Evolutionary conservation across 139 green algal species (phyloP).

Genomic region (Micromonas commoda): DNA sequence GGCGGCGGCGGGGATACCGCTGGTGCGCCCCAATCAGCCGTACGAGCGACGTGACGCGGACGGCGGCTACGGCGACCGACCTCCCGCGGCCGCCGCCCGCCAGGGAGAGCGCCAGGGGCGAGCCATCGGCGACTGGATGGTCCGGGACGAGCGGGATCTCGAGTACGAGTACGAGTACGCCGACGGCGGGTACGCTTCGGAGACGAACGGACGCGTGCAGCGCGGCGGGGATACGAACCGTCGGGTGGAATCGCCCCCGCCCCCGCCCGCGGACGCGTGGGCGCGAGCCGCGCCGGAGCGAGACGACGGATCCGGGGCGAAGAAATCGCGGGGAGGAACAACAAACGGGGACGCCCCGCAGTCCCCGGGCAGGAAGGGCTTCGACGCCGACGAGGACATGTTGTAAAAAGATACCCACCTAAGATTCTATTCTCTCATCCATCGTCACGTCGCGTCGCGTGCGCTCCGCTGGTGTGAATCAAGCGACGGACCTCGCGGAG

Average conservation of each 20-base stretch:
- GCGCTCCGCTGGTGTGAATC: no score
- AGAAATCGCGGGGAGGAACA: no score
- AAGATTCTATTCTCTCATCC: no score
- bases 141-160: conserved; percentile 1
- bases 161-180: conserved; percentile 6
- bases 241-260: not conserved
- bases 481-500: no score
- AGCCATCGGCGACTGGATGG: conserved; percentile 21
- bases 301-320: not conserved
- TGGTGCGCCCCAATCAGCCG: conserved; percentile 15
- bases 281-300: not conserved
- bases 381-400: no score
- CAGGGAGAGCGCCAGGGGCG: no score
- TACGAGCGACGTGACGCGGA: conserved; percentile 27
- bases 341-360: no score
- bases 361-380: no score
- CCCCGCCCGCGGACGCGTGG: not conserved
- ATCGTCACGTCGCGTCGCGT: no score
- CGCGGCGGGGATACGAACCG: no score
- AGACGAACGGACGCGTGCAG: not conserved
- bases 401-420: no score
- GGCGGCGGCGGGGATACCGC: not conserved
- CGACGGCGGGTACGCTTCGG: not conserved
- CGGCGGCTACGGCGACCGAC: conserved; percentile 25
- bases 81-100: not conserved